These are phyloP conservation scores for Claviceps cyperi DNA, from an alignment of 2,329 filamentous ascomycete species.

Conservation along the genomic window DNA sequence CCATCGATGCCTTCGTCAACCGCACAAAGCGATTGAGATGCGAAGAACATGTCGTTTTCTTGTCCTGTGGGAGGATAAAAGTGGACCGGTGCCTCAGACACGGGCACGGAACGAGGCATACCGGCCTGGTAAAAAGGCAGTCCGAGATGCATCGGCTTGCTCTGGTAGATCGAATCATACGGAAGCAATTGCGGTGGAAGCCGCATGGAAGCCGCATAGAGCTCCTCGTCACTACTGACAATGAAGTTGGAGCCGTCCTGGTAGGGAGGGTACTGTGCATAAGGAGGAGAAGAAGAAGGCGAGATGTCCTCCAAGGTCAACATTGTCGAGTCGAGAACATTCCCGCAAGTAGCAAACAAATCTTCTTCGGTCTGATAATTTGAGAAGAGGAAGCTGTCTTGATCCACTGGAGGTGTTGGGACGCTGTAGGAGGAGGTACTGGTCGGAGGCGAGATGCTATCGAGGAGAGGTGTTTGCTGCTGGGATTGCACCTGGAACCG, in stretches of 20 bases:
- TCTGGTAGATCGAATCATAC: constrained; percentile 23
- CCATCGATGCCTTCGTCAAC: constrained; percentile 55
- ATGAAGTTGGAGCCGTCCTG: constrained; percentile 47
- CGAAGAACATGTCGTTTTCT: constrained; percentile 53
- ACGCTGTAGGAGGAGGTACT: constrained; percentile 34
- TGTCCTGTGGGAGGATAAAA: constrained; percentile 58
- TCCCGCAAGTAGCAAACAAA: constrained; percentile 24
- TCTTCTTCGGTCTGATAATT: constrained; percentile 32
- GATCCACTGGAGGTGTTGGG: constrained; percentile 43
- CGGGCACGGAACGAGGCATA: constrained; percentile 13
- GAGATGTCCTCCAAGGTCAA: constrained; percentile 23
- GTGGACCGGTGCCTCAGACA: constrained; percentile 27
- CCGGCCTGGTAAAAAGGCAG: constrained; percentile 20
- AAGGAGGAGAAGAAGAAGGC: constrained; percentile 21
- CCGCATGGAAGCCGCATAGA: constrained; percentile 44
- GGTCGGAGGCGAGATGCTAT: constrained; percentile 48
- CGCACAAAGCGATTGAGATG: constrained; percentile 45
- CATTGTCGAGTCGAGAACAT: constrained; percentile 27
- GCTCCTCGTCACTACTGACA: constrained; percentile 43
- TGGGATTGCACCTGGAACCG: background rate
- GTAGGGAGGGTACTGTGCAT: constrained; percentile 45
- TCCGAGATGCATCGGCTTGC: constrained; percentile 29
- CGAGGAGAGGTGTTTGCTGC: constrained; percentile 43
- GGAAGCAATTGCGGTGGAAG: constrained; percentile 34
- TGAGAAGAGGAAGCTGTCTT: constrained; percentile 27